Evolutionary conservation across 208 protist species (phyloP).

Genomic region (Leishmania arabica): DNA sequence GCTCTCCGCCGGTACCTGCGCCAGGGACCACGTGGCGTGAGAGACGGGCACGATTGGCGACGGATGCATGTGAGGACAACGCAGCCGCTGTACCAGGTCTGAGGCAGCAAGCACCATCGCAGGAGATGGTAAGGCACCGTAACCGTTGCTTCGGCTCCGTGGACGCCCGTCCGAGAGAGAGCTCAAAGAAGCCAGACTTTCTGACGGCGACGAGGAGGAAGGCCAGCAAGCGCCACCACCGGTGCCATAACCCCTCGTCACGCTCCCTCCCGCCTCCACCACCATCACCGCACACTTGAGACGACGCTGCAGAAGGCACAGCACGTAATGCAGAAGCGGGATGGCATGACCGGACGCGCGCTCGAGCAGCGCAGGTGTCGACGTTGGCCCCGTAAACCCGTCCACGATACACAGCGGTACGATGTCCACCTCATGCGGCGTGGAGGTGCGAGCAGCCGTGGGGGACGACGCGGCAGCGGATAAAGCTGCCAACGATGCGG

Average conservation of each 20-base stretch:
- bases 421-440: background rate
- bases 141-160: background rate
- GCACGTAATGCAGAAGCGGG: constrained; percentile 54
- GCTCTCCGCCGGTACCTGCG: background rate
- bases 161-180: background rate
- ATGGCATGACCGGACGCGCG: constrained; percentile 44
- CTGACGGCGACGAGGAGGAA: background rate
- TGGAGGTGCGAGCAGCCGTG: background rate
- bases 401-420: constrained; percentile 61
- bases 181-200: background rate
- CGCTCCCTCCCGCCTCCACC: constrained; percentile 29
- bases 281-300: constrained; percentile 63
- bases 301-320: constrained; percentile 62
- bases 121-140: constrained; percentile 1
- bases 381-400: constrained; percentile 38
- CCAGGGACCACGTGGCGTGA: background rate
- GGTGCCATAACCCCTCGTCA: background rate
- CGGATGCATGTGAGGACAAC: constrained; percentile 19
- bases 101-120: constrained; percentile 22
- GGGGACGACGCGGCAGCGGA: background rate
- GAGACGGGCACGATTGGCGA: background rate
- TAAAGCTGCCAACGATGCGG: background rate
- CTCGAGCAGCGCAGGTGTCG: constrained; percentile 58
- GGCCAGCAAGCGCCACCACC: background rate
- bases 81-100: constrained; percentile 22